These are phyloP conservation scores for Coccomyxa sp. DNA, from an alignment of 139 green algal species.

Conservation along the genomic window DNA sequence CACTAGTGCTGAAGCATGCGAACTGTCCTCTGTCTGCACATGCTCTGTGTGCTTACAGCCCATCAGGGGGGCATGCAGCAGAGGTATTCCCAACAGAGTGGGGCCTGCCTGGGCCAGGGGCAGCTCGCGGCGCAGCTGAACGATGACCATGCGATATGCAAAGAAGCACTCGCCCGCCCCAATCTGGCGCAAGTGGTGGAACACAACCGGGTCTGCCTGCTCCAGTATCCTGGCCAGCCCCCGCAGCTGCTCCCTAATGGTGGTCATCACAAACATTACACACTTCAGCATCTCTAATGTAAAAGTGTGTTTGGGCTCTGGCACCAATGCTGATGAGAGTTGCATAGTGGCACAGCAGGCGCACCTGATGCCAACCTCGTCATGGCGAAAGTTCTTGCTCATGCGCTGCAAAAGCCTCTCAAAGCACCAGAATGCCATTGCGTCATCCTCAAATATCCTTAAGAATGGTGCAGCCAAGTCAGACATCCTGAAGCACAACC, in stretches of 20 bases:
- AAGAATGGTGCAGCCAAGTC: constrained; percentile 82
- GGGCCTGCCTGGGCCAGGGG: constrained; percentile 34
- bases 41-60: no score
- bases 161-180: constrained; percentile 72
- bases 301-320: no score
- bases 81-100: no score
- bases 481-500: constrained; percentile 57
- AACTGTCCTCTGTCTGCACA: no score
- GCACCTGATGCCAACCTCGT: constrained; percentile 66
- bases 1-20: no score
- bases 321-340: no score
- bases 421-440: constrained; percentile 84
- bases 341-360: background rate
- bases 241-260: constrained; percentile 39
- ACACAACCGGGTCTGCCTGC: constrained; percentile 41
- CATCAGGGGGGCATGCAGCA: no score
- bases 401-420: constrained; percentile 65
- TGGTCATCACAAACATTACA: background rate
- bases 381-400: constrained; percentile 65
- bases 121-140: constrained; percentile 75
- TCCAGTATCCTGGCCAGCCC: constrained; percentile 46
- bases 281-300: no score
- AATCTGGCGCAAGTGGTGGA: constrained; percentile 37
- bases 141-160: constrained; percentile 78
- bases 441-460: constrained; percentile 72